A percentile compares a stretch with the other conserved stretches of the same genome.
phyloP scores from a whole-genome alignment of 2,329 filamentous ascomycete species.

The Aspergillus carbonarius region DNA sequence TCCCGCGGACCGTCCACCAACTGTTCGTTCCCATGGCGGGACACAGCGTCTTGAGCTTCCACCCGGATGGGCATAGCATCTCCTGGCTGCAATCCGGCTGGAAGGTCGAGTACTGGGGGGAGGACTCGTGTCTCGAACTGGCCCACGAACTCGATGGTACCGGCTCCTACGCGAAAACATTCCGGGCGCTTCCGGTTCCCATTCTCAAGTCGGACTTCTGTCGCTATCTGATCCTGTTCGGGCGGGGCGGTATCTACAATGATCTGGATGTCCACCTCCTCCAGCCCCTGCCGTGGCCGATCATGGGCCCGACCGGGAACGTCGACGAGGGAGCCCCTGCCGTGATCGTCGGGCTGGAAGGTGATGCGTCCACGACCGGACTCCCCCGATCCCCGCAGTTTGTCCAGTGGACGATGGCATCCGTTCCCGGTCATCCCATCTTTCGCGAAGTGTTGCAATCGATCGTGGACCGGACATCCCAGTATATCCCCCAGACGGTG shows the following conservation, averaged over 20 bases:
- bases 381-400: conserved; percentile 8
- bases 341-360: conserved; percentile 5
- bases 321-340: not conserved
- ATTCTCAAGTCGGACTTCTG: conserved; percentile 6
- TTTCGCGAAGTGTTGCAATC: not conserved
- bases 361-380: conserved; percentile 1
- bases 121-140: not conserved
- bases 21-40: conserved; percentile 3
- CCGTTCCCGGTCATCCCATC: not conserved
- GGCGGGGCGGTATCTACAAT: conserved; percentile 4
- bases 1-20: conserved; percentile 2
- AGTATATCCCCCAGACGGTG: not conserved
- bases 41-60: not conserved
- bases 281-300: not conserved
- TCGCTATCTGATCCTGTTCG: conserved; percentile 7
- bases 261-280: conserved; percentile 5
- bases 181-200: not conserved
- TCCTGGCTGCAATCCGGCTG: conserved; percentile 9
- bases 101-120: conserved; percentile 9
- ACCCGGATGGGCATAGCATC: not conserved
- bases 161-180: not conserved
- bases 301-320: not conserved
- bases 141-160: not conserved
- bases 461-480: not conserved
- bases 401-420: conserved; percentile 9